These are phyloP conservation scores for Irpex sp. DNA, from an alignment of 1,284 basidiomycete genomes.

Conservation along the genomic window DNA sequence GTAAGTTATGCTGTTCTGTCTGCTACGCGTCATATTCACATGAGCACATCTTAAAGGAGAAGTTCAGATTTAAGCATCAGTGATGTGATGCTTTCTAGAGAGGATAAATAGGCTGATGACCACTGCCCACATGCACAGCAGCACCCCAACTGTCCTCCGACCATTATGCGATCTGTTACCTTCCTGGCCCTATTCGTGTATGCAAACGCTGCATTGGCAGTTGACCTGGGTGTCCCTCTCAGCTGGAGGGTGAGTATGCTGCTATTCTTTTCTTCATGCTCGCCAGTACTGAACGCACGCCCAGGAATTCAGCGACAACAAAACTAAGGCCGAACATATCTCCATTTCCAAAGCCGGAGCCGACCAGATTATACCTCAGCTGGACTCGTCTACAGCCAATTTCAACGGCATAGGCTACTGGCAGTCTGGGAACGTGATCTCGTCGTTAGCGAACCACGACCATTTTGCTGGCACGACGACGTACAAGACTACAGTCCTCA, in stretches of 20 bases:
- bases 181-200: neutral
- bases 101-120: no score
- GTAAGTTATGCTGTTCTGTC: neutral
- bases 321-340: neutral
- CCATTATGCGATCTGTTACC: neutral
- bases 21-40: neutral
- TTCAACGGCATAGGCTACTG: neutral
- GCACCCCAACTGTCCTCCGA: neutral
- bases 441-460: neutral
- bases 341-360: neutral
- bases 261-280: neutral
- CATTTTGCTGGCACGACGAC: neutral
- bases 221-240: neutral
- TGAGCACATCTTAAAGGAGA: neutral
- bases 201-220: neutral
- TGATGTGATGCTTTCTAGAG: no score
- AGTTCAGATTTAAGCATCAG: no score
- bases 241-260: neutral
- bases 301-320: neutral
- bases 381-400: neutral
- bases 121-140: no score
- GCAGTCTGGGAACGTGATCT: neutral
- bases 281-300: neutral
- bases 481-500: conserved; percentile 27
- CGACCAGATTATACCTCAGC: neutral